Conservation (phyloP, 305 asterid species). For the Fraxinus ornus region DNA sequence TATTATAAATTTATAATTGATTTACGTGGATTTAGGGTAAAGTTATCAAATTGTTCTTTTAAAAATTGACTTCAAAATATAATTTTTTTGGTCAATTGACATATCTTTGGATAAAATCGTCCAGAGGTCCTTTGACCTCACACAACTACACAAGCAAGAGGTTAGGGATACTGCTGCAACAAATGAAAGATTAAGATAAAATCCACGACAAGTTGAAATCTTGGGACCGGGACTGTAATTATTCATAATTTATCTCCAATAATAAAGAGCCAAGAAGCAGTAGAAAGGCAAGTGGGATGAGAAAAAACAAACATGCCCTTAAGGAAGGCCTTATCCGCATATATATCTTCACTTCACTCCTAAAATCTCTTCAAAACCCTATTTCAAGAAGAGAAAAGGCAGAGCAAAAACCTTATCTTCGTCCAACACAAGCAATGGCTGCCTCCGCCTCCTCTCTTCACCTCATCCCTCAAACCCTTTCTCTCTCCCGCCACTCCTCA, state of each 20-base stretch:
- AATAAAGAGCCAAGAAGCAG: not conserved
- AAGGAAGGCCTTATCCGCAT: conserved; percentile 2
- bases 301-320: conserved; percentile 23
- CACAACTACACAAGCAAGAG: not conserved
- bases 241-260: too few relatives aligned
- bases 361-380: conserved; percentile 17
- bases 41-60: not conserved
- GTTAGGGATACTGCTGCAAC: not conserved
- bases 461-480: conserved; percentile 33
- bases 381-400: conserved; percentile 4
- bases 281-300: not conserved
- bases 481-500: conserved; percentile 23
- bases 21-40: too few relatives aligned
- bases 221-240: not conserved
- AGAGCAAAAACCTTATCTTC: conserved; percentile 26
- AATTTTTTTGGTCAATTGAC: too few relatives aligned
- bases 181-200: not conserved
- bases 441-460: conserved; percentile 33
- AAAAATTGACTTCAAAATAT: not conserved
- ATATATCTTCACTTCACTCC: not conserved
- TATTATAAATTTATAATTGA: too few relatives aligned
- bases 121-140: not conserved
- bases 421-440: conserved; percentile 30
- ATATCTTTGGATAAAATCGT: not conserved
- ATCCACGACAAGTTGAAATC: not conserved